Evolutionary conservation across 768 basidiomycete species (phyloP).

Genomic region (Leccinum subgranulosum): DNA sequence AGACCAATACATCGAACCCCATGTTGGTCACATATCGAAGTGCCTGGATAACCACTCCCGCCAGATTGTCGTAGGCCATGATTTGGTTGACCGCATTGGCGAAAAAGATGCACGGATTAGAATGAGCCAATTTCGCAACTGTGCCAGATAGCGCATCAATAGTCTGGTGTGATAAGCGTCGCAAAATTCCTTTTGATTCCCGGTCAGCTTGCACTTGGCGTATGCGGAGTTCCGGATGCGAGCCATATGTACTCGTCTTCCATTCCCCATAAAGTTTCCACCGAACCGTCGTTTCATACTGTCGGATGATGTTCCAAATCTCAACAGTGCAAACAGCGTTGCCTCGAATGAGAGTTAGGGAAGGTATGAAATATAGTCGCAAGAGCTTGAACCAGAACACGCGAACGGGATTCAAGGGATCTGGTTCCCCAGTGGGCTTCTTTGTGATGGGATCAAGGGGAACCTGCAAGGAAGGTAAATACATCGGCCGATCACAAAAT

Average conservation of each 20-base stretch:
- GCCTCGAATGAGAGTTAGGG: constrained; percentile 77
- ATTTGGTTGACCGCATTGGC: constrained; percentile 87
- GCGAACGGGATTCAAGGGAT: constrained; percentile 59
- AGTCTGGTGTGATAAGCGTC: constrained; percentile 81
- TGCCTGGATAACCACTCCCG: constrained; percentile 84
- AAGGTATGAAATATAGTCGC: constrained; percentile 80
- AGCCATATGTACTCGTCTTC: constrained; percentile 69
- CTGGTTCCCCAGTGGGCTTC: constrained; percentile 50
- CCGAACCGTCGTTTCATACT: constrained; percentile 73
- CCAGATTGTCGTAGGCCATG: constrained; percentile 94
- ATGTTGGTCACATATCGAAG: constrained; percentile 87
- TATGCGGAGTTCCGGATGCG: constrained; percentile 75
- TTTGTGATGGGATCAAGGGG: constrained; percentile 60
- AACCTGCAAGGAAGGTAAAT: constrained; percentile 31
- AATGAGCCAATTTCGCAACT: constrained; percentile 90
- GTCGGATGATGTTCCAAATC: constrained; percentile 85
- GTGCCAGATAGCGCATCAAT: constrained; percentile 81
- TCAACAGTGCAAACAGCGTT: constrained; percentile 90
- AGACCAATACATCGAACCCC: constrained; percentile 92
- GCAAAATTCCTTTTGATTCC: constrained; percentile 85
- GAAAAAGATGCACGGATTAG: constrained; percentile 92
- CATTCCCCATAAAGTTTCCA: constrained; percentile 97
- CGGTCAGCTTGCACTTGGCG: constrained; percentile 81
- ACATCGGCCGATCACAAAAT: background rate
- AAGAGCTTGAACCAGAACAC: constrained; percentile 82